These are phyloP conservation scores for Dioscorea zingiberensis DNA, from an alignment of 106 monocot genomes.

Conservation along the genomic window DNA sequence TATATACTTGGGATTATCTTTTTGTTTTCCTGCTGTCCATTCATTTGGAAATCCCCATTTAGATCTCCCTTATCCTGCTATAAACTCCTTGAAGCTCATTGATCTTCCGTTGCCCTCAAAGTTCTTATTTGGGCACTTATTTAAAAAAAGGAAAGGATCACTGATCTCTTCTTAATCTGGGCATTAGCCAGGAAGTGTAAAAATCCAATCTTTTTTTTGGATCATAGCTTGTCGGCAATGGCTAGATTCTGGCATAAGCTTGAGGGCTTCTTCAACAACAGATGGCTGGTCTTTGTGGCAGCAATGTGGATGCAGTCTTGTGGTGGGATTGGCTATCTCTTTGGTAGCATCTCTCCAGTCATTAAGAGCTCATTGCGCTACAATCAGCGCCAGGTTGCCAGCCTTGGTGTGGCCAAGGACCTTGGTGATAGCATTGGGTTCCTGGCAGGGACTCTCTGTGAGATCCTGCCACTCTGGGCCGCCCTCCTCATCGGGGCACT, in stretches of 20 bases:
- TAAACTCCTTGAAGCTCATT: no score
- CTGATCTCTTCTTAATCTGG: background rate
- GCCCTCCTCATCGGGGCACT: conserved; percentile 56
- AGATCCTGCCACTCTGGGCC: conserved; percentile 60
- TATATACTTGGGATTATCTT: no score
- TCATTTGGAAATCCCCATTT: no score
- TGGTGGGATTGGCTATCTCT: conserved; percentile 70
- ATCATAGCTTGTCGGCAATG: background rate
- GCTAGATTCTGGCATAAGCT: background rate
- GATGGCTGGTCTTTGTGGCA: conserved; percentile 83
- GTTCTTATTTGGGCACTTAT: no score
- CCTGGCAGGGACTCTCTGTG: conserved; percentile 59
- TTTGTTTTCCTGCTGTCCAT: no score
- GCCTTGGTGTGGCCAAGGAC: conserved; percentile 72
- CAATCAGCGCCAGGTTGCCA: conserved; percentile 75
- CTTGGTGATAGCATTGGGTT: conserved; percentile 74
- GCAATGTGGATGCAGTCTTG: conserved; percentile 74
- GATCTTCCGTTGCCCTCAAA: no score
- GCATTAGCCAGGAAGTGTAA: background rate
- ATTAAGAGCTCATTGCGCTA: conserved; percentile 66
- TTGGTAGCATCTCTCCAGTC: conserved; percentile 74
- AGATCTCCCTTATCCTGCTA: no score
- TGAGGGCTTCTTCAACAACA: conserved; percentile 44
- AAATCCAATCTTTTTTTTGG: background rate
- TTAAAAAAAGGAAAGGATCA: no score